Percentiles rank a stretch among this genome's conserved stretches.
Evolutionary conservation across 352 stramenopile species (phyloP).

Genomic region (Thraustochytrium striatum): DNA sequence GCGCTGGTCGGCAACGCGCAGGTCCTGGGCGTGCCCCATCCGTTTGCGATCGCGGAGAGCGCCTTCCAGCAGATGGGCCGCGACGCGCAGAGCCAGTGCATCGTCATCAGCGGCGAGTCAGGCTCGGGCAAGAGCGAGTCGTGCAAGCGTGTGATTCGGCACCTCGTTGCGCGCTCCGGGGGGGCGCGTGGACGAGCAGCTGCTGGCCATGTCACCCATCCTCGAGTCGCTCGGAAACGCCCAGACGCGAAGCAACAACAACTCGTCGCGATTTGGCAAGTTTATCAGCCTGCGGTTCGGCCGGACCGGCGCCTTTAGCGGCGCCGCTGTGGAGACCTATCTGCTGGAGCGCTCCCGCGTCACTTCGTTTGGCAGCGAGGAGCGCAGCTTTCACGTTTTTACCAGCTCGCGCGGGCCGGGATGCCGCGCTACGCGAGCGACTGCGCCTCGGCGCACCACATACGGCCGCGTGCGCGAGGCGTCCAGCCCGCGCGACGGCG

Average conservation of each 20-base stretch:
- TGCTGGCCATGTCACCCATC: constrained; percentile 24
- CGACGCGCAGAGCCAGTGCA: constrained; percentile 70
- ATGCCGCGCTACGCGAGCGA: background rate
- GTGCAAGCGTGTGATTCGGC: constrained; percentile 78
- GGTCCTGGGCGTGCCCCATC: constrained; percentile 75
- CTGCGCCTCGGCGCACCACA: background rate
- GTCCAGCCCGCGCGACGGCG: no score
- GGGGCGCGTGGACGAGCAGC: constrained; percentile 27
- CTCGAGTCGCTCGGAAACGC: constrained; percentile 48
- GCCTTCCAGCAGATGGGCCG: constrained; percentile 76
- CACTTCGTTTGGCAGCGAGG: background rate
- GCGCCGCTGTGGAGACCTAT: constrained; percentile 41
- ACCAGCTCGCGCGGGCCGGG: constrained; percentile 66
- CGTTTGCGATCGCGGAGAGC: constrained; percentile 72
- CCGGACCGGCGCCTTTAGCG: background rate
- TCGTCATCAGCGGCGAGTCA: constrained; percentile 77
- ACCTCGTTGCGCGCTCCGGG: constrained; percentile 58
- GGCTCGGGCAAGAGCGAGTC: constrained; percentile 79
- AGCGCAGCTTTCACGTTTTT: constrained; percentile 82
- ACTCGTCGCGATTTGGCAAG: constrained; percentile 46
- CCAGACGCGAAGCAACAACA: constrained; percentile 30
- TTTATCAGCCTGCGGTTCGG: constrained; percentile 44
- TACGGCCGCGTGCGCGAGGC: no score
- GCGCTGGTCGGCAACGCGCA: constrained; percentile 68
- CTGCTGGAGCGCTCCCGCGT: constrained; percentile 43